A percentile compares a stretch with the other conserved stretches of the same genome.
Conservation (phyloP, 495 filamentous ascomycete genomes). For the Penicillium argentinense region DNA sequence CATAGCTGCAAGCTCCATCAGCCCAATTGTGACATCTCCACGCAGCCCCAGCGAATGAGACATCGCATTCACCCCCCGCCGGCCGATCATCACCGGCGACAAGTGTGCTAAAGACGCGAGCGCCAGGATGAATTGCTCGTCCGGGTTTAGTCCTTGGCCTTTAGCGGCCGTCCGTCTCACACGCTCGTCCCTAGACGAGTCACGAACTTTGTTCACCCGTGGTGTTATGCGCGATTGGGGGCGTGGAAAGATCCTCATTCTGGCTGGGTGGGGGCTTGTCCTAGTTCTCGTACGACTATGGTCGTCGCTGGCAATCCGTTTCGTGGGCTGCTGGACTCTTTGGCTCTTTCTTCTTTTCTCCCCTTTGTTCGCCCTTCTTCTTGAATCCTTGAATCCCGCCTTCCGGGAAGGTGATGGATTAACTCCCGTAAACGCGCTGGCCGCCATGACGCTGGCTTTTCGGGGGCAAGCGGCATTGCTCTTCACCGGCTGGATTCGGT, state of each 20-base stretch:
- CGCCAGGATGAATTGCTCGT: conserved; percentile 16
- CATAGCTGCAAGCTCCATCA: conserved; percentile 15
- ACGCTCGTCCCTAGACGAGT: conserved; percentile 18
- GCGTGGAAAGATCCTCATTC: conserved; percentile 9
- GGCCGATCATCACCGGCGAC: conserved; percentile 12
- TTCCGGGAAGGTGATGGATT: conserved; percentile 32
- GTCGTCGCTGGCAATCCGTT: not conserved
- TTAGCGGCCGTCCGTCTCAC: conserved; percentile 15
- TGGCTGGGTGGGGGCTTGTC: conserved; percentile 11
- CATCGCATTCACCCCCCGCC: conserved; percentile 5
- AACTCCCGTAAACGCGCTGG: conserved; percentile 37
- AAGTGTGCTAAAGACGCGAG: conserved; percentile 3
- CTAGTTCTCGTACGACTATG: conserved; percentile 12
- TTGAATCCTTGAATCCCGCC: conserved; percentile 7
- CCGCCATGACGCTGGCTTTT: conserved; percentile 45
- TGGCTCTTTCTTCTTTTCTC: conserved; percentile 9
- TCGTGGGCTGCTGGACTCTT: not conserved
- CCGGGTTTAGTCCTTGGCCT: conserved; percentile 15
- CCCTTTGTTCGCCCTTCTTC: conserved; percentile 7
- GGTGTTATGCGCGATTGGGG: conserved; percentile 7
- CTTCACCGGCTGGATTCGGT: conserved; percentile 45
- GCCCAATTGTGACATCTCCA: conserved; percentile 28
- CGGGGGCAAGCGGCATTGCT: conserved; percentile 43
- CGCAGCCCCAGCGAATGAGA: conserved; percentile 18
- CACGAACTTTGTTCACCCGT: conserved; percentile 7